phyloP scores from a whole-genome alignment of 805 yeast genomes.

The Saccharomycopsis javanensis region DNA sequence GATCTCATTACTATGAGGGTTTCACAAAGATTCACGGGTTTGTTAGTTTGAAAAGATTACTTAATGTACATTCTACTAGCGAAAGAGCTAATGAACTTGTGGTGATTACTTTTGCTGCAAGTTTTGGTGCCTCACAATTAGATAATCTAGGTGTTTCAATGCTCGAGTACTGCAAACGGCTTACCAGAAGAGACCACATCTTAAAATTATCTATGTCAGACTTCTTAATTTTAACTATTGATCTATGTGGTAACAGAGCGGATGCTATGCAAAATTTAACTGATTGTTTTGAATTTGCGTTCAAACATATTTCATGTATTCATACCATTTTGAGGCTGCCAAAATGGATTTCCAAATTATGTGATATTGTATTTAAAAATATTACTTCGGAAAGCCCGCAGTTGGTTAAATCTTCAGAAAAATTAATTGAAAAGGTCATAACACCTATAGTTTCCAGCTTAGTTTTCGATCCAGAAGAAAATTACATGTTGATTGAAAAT shows the following conservation, averaged over 20 bases:
- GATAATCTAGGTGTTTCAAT: constrained; percentile 17
- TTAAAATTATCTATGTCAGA: constrained; percentile 35
- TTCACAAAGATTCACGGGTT: constrained; percentile 47
- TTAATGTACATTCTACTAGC: constrained; percentile 41
- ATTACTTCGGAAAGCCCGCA: constrained; percentile 16
- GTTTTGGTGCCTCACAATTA: constrained; percentile 34
- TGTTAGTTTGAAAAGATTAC: constrained; percentile 34
- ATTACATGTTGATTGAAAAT: constrained; percentile 10
- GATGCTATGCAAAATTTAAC: constrained; percentile 24
- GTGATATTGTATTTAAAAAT: constrained; percentile 27
- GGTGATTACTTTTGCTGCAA: constrained; percentile 32
- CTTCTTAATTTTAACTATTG: constrained; percentile 29
- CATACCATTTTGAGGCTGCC: constrained; percentile 25
- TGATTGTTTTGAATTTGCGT: constrained; percentile 25
- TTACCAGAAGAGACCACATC: constrained; percentile 19
- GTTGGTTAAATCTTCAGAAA: background rate
- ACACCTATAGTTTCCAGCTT: constrained; percentile 8
- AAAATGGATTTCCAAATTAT: constrained; percentile 29
- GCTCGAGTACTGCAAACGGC: constrained; percentile 19
- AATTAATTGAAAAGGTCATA: constrained; percentile 1
- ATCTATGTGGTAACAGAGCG: constrained; percentile 24
- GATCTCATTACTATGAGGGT: constrained; percentile 36
- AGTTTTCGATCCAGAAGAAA: constrained; percentile 9
- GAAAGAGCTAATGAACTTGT: constrained; percentile 28
- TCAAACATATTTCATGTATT: constrained; percentile 26